These are phyloP conservation scores for Vachellia collinsii DNA, from an alignment of 306 rosid genomes.

Conservation along the genomic window DNA sequence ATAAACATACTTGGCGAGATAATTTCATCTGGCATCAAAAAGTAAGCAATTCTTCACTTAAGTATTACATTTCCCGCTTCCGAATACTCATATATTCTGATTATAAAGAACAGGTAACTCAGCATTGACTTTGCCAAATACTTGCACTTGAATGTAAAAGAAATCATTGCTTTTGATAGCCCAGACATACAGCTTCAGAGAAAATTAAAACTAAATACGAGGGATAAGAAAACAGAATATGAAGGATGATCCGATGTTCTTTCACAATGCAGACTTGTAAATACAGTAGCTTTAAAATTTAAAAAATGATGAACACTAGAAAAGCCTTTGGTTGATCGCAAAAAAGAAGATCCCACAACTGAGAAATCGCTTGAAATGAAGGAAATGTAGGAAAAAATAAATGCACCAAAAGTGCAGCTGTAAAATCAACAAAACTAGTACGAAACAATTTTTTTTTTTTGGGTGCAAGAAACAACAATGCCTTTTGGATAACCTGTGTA, in stretches of 20 bases:
- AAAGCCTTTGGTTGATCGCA: not conserved
- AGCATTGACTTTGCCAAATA: not conserved
- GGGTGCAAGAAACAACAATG: slow-evolving; percentile 7
- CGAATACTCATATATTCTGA: not conserved
- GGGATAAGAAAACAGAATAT: not conserved
- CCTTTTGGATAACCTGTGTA: slow-evolving; percentile 34
- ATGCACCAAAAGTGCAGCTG: not conserved
- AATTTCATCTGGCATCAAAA: not conserved
- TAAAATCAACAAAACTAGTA: slow-evolving; percentile 19
- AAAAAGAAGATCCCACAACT: slow-evolving; percentile 17
- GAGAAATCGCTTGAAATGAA: slow-evolving; percentile 8
- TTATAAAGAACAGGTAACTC: not conserved
- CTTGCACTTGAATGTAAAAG: not conserved
- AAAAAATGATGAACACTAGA: not conserved
- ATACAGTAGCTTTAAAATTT: not conserved
- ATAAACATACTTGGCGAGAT: not conserved
- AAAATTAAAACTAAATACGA: not conserved
- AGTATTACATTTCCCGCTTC: not conserved
- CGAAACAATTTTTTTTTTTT: slow-evolving; percentile 1
- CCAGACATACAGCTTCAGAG: slow-evolving; percentile 2
- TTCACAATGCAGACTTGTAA: slow-evolving; percentile 20
- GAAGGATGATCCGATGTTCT: slow-evolving; percentile 17
- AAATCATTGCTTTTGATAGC: not conserved
- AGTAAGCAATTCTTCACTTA: not conserved
- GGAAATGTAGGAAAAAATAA: not conserved